Conservation (phyloP, 805 yeast genomes). For the Barnettozyma pratensis region DNA sequence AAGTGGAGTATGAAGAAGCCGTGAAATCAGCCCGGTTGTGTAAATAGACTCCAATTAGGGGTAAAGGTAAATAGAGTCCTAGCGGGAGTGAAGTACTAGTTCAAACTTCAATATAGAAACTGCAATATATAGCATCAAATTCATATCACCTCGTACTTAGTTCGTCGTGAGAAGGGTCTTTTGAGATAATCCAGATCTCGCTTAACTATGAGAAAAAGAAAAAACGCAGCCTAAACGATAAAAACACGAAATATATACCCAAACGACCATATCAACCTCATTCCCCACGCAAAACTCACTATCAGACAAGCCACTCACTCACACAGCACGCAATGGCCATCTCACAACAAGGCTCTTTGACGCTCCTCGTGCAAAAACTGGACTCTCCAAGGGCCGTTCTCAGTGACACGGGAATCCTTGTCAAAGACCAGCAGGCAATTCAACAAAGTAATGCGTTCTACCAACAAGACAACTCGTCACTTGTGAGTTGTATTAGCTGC, state of each 20-base stretch:
- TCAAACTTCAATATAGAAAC: too few relatives aligned
- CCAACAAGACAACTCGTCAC: constrained; percentile 8
- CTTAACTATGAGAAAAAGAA: not conserved
- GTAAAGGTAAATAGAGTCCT: too few relatives aligned
- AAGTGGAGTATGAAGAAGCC: too few relatives aligned
- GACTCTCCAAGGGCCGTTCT: constrained; percentile 24
- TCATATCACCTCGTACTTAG: too few relatives aligned
- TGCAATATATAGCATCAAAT: too few relatives aligned
- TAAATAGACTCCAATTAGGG: too few relatives aligned
- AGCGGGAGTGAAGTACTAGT: too few relatives aligned
- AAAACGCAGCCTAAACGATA: not conserved
- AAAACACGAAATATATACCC: not conserved
- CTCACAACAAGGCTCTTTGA: not conserved
- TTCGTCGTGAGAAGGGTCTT: too few relatives aligned
- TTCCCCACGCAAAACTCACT: too few relatives aligned
- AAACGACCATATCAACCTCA: too few relatives aligned
- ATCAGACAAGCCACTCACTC: not conserved
- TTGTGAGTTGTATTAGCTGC: constrained; percentile 14
- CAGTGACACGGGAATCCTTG: constrained; percentile 30
- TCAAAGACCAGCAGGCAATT: constrained; percentile 25
- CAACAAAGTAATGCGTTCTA: not conserved
- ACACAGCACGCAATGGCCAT: not conserved
- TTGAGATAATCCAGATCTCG: not conserved
- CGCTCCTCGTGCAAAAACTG: not conserved
- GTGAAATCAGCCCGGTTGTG: too few relatives aligned